These are phyloP conservation scores for Pistacia vera DNA, from an alignment of 345 rosid species.

Conservation along the genomic window DNA sequence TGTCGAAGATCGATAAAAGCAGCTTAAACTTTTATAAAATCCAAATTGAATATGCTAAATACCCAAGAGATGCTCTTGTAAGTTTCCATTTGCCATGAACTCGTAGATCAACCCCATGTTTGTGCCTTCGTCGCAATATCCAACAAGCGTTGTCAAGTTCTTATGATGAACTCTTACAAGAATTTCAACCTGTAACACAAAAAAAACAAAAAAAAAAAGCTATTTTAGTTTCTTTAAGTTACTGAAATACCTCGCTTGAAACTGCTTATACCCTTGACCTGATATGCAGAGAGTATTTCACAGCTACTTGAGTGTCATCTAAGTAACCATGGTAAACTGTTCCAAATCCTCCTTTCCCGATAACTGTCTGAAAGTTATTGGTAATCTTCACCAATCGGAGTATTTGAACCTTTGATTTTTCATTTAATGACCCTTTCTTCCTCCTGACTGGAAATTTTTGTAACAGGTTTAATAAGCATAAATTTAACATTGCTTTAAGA, in stretches of 20 bases:
- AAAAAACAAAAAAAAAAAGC: too few species aligned
- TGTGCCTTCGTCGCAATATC: constrained; percentile 13
- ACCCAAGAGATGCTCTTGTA: constrained; percentile 11
- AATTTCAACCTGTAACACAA: constrained; percentile 6
- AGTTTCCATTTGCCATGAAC: constrained; percentile 15
- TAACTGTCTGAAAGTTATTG: constrained; percentile 20
- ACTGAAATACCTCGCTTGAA: constrained; percentile 24
- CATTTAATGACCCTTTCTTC: constrained; percentile 8
- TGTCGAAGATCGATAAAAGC: neutral
- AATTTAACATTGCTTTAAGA: neutral
- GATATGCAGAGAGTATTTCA: constrained; percentile 29
- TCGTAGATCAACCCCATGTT: constrained; percentile 11
- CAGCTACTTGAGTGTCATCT: constrained; percentile 28
- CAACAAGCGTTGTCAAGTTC: constrained; percentile 14
- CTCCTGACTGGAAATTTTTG: neutral
- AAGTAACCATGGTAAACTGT: constrained; percentile 31
- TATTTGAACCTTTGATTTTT: constrained; percentile 25
- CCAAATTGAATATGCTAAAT: neutral
- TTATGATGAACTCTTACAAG: constrained; percentile 15
- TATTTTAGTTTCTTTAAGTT: too few species aligned
- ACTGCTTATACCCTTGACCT: constrained; percentile 15
- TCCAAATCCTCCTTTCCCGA: constrained; percentile 38
- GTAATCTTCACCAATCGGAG: constrained; percentile 25
- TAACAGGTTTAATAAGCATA: neutral
- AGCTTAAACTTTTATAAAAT: neutral